phyloP scores from a whole-genome alignment of 2,329 filamentous ascomycete genomes.

The Calonectria naviculata region DNA sequence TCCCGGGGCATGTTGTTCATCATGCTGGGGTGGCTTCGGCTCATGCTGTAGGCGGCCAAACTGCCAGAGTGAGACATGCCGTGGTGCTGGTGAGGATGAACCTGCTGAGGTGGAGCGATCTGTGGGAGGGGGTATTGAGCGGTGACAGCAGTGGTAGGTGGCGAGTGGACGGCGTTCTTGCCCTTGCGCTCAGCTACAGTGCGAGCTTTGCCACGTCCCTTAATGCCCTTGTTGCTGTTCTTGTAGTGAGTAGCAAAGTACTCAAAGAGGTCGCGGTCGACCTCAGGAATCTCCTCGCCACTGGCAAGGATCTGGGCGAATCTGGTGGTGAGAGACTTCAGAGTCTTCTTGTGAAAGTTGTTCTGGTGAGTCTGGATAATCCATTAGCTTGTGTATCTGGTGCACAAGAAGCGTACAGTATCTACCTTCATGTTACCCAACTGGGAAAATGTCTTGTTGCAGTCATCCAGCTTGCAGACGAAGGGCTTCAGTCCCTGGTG shows the following conservation, averaged over 20 bases:
- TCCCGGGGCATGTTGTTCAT: constrained; percentile 45
- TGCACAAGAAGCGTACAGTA: constrained; percentile 25
- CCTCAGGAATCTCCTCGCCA: constrained; percentile 64
- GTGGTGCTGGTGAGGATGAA: constrained; percentile 38
- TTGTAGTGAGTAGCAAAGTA: constrained; percentile 94
- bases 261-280: constrained; percentile 81
- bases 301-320: constrained; percentile 73
- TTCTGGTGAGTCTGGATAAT: constrained; percentile 86
- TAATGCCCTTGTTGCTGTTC: constrained; percentile 98
- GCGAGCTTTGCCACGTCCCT: constrained; percentile 89
- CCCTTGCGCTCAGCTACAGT: constrained; percentile 61
- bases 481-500: constrained; percentile 84
- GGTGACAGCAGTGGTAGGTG: constrained; percentile 26
- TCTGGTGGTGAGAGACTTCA: constrained; percentile 75
- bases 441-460: constrained; percentile 89
- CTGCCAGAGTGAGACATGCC: constrained; percentile 42
- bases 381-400: constrained; percentile 10
- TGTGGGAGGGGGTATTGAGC: constrained; percentile 41
- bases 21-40: constrained; percentile 38
- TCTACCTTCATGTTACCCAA: constrained; percentile 89
- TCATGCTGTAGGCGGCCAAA: constrained; percentile 47
- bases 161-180: constrained; percentile 41
- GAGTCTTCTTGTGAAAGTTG: constrained; percentile 85
- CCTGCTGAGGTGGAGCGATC: constrained; percentile 37
- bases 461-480: constrained; percentile 83